Base-by-base conservation (phyloP, 176 grass and related monocot species). In the Oryza meridionalis region DNA sequence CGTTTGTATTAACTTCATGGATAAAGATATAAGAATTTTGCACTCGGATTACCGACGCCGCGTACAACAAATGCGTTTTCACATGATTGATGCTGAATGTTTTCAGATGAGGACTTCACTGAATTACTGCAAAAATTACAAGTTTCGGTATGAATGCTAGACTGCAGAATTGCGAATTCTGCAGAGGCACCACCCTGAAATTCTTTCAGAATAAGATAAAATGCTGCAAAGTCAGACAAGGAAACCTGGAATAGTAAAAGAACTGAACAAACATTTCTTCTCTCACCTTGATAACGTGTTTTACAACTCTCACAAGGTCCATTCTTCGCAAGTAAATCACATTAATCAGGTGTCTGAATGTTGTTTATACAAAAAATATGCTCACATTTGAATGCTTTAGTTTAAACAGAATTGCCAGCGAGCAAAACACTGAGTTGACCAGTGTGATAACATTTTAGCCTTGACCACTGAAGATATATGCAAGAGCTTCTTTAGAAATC, bases 151-250 rank as follows among this genome's bases (percentile, higher is more conserved):
- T 84, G 81, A 67, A 84, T 25, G 22, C 22, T 12, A 32, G 85
- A 40, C 21, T 73, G 51, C 17, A 35, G 13, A 62, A 78, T 22
- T 25, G 24, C 10, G 6, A n/a, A n/a, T 61, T 70, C 17, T 26
- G 31, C 31, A 65, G 21, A 65, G 66, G 74, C 43, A 19, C 7
- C 32, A 26, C 13, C 19, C 53, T 15, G 27, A 72, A 51, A 24
- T 11, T 21, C 8, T 16, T 82, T 9, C 2, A 49, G 11, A 38
- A 2, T 43, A 43, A 32, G 12, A 7, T 43, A 29, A 29, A 58
- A 70, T n/a, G 79, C 51, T 31, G 43, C 73, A 11, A 84, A 79
- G 47, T 79, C 62, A 84, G n/a, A 69, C 38, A 69, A 69, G 67
- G 53, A 72, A 72, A 9, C 67, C 46, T 43, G 42, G 1, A 50